Percentiles rank a stretch among this genome's conserved stretches.
These are phyloP conservation scores for Candida sanyiensis DNA, from an alignment of 805 yeast genomes.

Conservation along the genomic window DNA sequence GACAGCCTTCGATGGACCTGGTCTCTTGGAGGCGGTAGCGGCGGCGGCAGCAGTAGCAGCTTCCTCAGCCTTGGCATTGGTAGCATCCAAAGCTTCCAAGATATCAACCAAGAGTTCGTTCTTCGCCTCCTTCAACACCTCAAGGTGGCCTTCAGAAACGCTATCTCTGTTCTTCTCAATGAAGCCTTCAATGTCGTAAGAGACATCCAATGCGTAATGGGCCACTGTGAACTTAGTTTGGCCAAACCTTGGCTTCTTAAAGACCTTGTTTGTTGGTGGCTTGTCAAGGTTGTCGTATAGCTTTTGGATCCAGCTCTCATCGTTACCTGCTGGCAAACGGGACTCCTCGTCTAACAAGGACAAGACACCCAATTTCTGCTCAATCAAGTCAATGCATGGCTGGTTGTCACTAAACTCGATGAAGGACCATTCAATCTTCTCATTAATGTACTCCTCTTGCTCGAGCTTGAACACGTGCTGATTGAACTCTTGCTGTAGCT, in stretches of 20 bases:
- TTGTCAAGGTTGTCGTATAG: constrained; percentile 81
- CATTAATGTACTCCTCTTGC: constrained; percentile 89
- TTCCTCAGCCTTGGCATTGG: constrained; percentile 30
- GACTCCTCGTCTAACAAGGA: constrained; percentile 92
- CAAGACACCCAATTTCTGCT: constrained; percentile 80
- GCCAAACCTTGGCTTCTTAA: constrained; percentile 92
- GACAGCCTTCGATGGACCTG: constrained; percentile 37
- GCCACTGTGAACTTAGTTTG: constrained; percentile 83
- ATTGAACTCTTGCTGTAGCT: constrained; percentile 93
- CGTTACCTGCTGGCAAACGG: constrained; percentile 88
- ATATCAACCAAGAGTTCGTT: constrained; percentile 63
- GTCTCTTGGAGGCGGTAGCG: constrained; percentile 27
- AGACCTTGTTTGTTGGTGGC: constrained; percentile 67
- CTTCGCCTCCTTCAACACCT: constrained; percentile 64
- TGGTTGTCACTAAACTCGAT: constrained; percentile 95
- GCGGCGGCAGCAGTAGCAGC: constrained; percentile 22
- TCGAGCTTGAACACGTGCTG: constrained; percentile 96
- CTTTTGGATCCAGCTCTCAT: constrained; percentile 87
- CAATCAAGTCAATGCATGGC: constrained; percentile 92
- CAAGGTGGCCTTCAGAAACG: constrained; percentile 92
- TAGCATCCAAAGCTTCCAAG: constrained; percentile 56
- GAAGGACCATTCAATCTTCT: constrained; percentile 93
- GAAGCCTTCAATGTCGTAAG: constrained; percentile 89
- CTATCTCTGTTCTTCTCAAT: constrained; percentile 97
- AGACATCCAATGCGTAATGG: constrained; percentile 92